Evolutionary conservation across 495 filamentous ascomycete genomes (phyloP), one percentile per base, ranked within the genome.

Genomic region (Lasiosphaeria ovina): DNA sequence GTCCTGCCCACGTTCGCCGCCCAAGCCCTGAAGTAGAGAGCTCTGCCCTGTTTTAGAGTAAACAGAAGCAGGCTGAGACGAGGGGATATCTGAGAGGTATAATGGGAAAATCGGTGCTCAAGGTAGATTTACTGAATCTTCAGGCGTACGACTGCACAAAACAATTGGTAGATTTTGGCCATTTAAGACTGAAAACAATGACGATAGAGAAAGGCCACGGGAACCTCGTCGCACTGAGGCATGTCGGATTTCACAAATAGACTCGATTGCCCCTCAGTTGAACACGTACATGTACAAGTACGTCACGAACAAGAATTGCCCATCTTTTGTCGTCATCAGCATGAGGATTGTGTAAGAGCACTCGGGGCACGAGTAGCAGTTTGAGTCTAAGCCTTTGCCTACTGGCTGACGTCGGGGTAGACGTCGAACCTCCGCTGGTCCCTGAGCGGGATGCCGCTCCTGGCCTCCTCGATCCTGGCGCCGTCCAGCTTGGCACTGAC

Each of bases 341-440:
- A 24, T 24, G 24, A 24, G 24, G 24, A 24, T 24, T 24, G 24
- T 24, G 24, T 24, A 42, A 8, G 38, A 42, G 3, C 38, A 12
- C 3, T 8, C 12, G 3, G 3, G 38, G 8, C 8, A 42, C 38
- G 44, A 11, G 4, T 47, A 11, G 5, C 12, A n/a, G 8, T 47
- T 47, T 47, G 44, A 1, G 11, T 11, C 4, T 47, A 14, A 0
- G 16, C 24, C 24, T 24, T 24, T 24, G 24, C 24, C 24, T 24
- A 24, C 24, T 78, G 66, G 62, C 85, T 90, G 34, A 99, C 85
- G 83, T 99, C 93, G 12, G 90, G 89, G 76, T 99, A 99, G 32
- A 99, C 85, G 76, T 99, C 94, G 74, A 95, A 98, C 64, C 95
- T 79, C 62, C 93, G 82, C 85, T 99, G 95, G 34, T 78, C 82